A percentile compares a stretch with the other conserved stretches of the same genome.
These are phyloP conservation scores for Leishmania braziliensis DNA, from an alignment of 208 protist genomes.

Conservation along the genomic window DNA sequence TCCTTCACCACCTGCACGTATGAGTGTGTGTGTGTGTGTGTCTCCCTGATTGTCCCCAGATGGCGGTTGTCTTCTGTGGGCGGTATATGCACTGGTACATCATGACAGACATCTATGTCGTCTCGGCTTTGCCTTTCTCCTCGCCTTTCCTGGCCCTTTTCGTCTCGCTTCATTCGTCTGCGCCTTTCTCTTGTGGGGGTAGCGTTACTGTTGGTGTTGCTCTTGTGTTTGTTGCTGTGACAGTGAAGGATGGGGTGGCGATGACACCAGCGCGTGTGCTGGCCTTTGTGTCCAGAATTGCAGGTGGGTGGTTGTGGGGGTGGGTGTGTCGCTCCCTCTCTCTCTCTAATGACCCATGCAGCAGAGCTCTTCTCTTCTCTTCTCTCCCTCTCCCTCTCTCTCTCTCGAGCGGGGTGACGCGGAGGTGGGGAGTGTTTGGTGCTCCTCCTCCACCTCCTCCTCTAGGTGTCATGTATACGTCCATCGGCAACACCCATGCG, in stretches of 20 bases:
- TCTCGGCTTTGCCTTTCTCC: not conserved
- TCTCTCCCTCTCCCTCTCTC: too few relatives aligned
- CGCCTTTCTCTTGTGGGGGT: not conserved
- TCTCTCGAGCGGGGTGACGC: too few relatives aligned
- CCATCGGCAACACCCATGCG: too few relatives aligned
- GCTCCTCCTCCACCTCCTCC: too few relatives aligned
- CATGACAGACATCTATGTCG: not conserved
- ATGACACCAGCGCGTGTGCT: not conserved
- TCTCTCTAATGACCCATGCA: too few relatives aligned
- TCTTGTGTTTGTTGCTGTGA: not conserved
- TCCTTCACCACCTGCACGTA: not conserved
- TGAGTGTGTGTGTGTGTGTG: constrained; percentile 16
- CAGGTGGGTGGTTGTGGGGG: too few relatives aligned
- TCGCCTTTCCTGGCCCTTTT: constrained; percentile 3
- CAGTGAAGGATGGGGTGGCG: not conserved
- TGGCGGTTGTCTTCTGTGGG: not conserved
- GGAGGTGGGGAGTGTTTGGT: too few relatives aligned
- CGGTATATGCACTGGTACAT: not conserved
- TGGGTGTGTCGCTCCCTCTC: too few relatives aligned
- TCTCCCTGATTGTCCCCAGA: not conserved
- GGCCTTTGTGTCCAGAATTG: too few relatives aligned
- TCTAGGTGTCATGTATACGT: too few relatives aligned
- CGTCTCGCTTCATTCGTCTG: constrained; percentile 6
- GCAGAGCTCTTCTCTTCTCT: too few relatives aligned
- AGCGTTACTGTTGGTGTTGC: not conserved